phyloP scores from a whole-genome alignment of 108 stramenopile genomes.

The Nannochloropsis gaditana region DNA sequence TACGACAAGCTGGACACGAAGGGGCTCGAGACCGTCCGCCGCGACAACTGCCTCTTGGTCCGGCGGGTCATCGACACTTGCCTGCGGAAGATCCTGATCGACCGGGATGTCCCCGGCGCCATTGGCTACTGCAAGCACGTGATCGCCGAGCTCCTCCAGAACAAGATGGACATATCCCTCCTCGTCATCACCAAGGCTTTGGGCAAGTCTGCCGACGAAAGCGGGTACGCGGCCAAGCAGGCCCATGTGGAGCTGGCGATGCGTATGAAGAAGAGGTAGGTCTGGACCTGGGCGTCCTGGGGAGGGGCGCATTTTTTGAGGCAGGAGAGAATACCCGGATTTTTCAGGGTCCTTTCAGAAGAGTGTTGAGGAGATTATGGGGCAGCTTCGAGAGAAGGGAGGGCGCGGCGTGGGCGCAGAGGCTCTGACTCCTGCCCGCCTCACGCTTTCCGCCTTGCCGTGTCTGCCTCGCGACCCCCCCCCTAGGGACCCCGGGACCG shows the following conservation, averaged over 20 bases:
- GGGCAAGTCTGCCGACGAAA: conserved; percentile 89
- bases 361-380: too few relatives aligned
- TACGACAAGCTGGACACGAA: conserved; percentile 99
- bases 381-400: too few relatives aligned
- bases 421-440: neutral
- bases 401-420: neutral
- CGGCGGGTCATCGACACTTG: conserved; percentile 92
- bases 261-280: conserved; percentile 80
- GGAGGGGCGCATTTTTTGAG: too few relatives aligned
- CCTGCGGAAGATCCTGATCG: conserved; percentile 93
- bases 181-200: conserved; percentile 97
- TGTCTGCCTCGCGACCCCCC: neutral
- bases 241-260: conserved; percentile 98
- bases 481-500: conserved; percentile 73
- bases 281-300: neutral
- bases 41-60: conserved; percentile 96
- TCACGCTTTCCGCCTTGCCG: neutral
- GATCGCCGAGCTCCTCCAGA: conserved; percentile 90
- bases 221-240: conserved; percentile 88
- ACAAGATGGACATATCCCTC: conserved; percentile 96
- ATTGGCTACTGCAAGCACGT: conserved; percentile 64
- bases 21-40: conserved; percentile 96
- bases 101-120: conserved; percentile 77
- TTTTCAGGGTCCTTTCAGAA: too few relatives aligned
- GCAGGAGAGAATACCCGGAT: too few relatives aligned